Evolutionary conservation across 2,329 filamentous ascomycete genomes (phyloP), one percentile per base, ranked within the genome.

Genomic region (Thermoascus crustaceus): DNA sequence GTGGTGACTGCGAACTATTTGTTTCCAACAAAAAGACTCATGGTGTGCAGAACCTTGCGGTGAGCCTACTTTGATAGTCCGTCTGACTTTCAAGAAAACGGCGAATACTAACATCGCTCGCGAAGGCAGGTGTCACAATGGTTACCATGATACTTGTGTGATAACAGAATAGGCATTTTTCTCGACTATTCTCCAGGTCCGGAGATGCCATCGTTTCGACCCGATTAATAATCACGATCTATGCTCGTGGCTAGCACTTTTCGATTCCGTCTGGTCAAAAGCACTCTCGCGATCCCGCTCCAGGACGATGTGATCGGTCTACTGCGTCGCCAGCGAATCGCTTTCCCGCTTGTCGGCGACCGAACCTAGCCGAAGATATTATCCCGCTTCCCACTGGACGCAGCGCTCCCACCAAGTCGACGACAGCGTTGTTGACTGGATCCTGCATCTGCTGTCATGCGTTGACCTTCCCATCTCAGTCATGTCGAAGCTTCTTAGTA

Each of bases 251-350:
- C 24, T 5, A n/a, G 24, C 7, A 1, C n/a, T 26, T 14, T 26
- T 7, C n/a, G 8, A 10, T n/a, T 29, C 25, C 25, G 17, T 8
- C 5, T 2, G 8, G 7, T 29, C 5, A n/a, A 5, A 11, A 16
- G 13, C 18, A 17, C 26, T 17, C 18, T 29, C 26, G 26, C 26
- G 18, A 29, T 29, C 18, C 26, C n/a, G 6, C 11, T 8, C n/a
- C 13, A 10, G 10, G 13, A 29, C 16, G 26, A 29, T 29, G 26
- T 29, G 26, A 29, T 29, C 26, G 26, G 26, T 10, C n/a, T 29
- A 13, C 18, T 9, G 26, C 16, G n/a, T n/a, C n/a, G n/a, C n/a
- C n/a, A n/a, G n/a, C n/a, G n/a, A n/a, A n/a, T n/a, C n/a, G n/a
- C n/a, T 11, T 18, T 29, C 26, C 13, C 14, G 26, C 26, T 10